Percentiles rank a stretch among this genome's conserved stretches.
Evolutionary conservation across 2,329 filamentous ascomycete genomes (phyloP).

Genomic region (Golovinomyces cichoracearum): DNA sequence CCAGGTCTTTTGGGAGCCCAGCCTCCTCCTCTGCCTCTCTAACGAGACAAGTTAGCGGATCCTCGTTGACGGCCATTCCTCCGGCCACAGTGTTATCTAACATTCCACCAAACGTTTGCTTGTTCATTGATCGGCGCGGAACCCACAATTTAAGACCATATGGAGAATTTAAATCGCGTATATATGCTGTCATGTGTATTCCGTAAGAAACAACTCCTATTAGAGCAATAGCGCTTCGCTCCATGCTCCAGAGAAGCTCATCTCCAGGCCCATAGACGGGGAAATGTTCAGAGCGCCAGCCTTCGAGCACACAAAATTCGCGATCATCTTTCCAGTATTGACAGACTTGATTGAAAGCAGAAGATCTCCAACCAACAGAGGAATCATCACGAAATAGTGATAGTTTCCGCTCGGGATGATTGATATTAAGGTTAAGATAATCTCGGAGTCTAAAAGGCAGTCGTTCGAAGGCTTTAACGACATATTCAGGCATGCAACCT

Average conservation of each 20-base stretch:
- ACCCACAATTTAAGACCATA: slow-evolving; percentile 59
- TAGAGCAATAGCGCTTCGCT: slow-evolving; percentile 47
- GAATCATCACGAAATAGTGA: slow-evolving; percentile 29
- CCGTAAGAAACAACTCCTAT: slow-evolving; percentile 58
- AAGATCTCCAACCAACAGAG: slow-evolving; percentile 36
- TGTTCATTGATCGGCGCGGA: slow-evolving; percentile 45
- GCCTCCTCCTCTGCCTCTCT: slow-evolving; percentile 20
- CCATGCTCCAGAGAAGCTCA: slow-evolving; percentile 44
- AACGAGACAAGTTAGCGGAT: slow-evolving; percentile 25
- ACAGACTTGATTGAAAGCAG: slow-evolving; percentile 28
- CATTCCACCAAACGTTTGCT: slow-evolving; percentile 73
- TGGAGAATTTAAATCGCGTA: slow-evolving; percentile 20
- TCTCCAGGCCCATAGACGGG: slow-evolving; percentile 42
- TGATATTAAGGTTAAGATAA: slow-evolving; percentile 26
- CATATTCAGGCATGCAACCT: slow-evolving; percentile 29
- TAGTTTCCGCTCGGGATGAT: slow-evolving; percentile 33
- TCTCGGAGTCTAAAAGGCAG: slow-evolving; percentile 27
- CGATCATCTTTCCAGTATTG: slow-evolving; percentile 41
- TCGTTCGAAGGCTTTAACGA: slow-evolving; percentile 23
- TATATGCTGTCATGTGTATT: slow-evolving; percentile 56
- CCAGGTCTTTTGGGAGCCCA: slow-evolving; percentile 41
- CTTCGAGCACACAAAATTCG: slow-evolving; percentile 46
- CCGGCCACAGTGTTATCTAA: slow-evolving; percentile 84
- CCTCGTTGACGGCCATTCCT: slow-evolving; percentile 56
- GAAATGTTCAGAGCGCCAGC: slow-evolving; percentile 63